Conservation (phyloP, 164 flowering plant genomes). For the Nymphaea thermarum region DNA sequence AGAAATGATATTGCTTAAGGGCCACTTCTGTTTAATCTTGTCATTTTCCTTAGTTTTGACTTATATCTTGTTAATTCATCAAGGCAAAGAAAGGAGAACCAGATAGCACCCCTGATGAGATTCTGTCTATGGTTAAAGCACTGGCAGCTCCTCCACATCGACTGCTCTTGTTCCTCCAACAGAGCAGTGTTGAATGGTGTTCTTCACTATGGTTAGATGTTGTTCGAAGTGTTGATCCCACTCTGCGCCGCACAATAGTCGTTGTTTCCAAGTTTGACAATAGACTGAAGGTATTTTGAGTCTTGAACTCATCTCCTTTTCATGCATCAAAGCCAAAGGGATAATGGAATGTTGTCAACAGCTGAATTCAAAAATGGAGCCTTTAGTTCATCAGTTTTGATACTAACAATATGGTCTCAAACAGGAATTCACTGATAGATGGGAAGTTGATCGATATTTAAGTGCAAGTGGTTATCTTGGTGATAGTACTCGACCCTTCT, state of each 20-base stretch:
- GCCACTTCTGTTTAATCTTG: too few species aligned
- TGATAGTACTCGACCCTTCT: constrained; percentile 69
- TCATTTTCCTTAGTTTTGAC: too few species aligned
- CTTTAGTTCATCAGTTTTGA: background rate
- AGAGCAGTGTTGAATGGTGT: constrained; percentile 99
- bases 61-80: background rate
- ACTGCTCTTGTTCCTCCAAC: constrained; percentile 89
- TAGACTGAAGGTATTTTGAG: constrained; percentile 69
- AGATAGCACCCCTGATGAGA: constrained; percentile 87
- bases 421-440: constrained; percentile 86
- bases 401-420: background rate
- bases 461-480: constrained; percentile 98
- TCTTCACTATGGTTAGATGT: constrained; percentile 96
- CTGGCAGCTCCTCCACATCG: constrained; percentile 95
- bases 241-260: constrained; percentile 65
- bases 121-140: constrained; percentile 89
- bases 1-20: constrained; percentile 68
- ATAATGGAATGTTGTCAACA: background rate
- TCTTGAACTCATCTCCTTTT: background rate
- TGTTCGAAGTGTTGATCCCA: constrained; percentile 85
- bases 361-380: background rate
- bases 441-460: constrained; percentile 96
- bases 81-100: constrained; percentile 99
- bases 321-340: background rate
- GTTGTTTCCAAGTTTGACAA: constrained; percentile 98